phyloP scores from a whole-genome alignment of 2,329 filamentous ascomycete genomes.

The Mariannaea sp. region DNA sequence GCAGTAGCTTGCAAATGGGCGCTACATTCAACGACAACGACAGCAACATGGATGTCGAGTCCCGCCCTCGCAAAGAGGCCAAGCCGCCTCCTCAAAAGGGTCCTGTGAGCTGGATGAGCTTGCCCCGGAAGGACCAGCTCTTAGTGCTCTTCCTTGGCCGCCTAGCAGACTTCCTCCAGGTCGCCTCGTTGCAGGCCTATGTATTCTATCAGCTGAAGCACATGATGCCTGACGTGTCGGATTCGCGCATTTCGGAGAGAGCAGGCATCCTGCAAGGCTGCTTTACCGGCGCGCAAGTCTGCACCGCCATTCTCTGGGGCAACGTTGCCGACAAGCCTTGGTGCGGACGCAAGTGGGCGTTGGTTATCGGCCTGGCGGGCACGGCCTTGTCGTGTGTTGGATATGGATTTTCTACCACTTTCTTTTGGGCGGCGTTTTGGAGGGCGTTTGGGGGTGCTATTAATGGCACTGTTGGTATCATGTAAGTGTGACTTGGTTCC shows the following conservation, averaged over 20 bases:
- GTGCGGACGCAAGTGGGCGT: conserved; percentile 69
- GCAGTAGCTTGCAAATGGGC: conserved; percentile 6
- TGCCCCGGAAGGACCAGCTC: conserved; percentile 74
- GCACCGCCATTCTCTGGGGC: conserved; percentile 76
- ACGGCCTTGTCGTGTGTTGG: conserved; percentile 70
- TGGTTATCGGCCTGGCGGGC: conserved; percentile 71
- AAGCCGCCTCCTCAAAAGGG: conserved; percentile 11
- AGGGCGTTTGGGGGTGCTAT: conserved; percentile 65
- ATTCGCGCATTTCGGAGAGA: conserved; percentile 65
- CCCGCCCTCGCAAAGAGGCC: conserved; percentile 2
- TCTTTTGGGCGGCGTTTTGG: conserved; percentile 68
- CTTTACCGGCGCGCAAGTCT: conserved; percentile 74
- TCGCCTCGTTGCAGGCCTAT: conserved; percentile 71
- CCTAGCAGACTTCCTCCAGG: conserved; percentile 73
- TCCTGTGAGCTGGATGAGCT: conserved; percentile 68
- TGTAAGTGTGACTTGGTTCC: conserved; percentile 40
- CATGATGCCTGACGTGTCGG: conserved; percentile 60
- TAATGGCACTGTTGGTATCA: conserved; percentile 56
- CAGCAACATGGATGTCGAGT: conserved; percentile 13
- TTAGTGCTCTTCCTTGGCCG: conserved; percentile 71
- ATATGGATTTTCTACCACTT: conserved; percentile 72
- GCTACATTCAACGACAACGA: conserved; percentile 16
- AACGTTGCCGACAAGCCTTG: conserved; percentile 63
- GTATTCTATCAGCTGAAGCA: conserved; percentile 77
- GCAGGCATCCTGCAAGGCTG: conserved; percentile 72